A percentile compares a stretch with the other conserved stretches of the same genome.
Evolutionary conservation across 768 basidiomycete genomes (phyloP).

Genomic region (Kwoniella mangroviensis): DNA sequence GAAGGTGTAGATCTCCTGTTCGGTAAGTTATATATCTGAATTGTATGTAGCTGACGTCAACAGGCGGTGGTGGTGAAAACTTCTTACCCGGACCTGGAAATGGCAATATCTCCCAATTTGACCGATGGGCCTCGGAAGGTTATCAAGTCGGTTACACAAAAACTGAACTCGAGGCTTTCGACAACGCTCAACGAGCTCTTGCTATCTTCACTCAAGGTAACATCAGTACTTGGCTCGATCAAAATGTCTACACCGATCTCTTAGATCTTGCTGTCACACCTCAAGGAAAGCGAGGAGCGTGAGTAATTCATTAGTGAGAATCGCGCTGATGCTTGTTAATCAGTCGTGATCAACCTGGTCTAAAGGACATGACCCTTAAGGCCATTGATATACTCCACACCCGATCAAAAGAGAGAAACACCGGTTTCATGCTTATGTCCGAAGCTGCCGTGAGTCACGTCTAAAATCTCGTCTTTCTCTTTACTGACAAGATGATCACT

Average conservation of each 20-base stretch:
- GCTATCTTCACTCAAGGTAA: constrained; percentile 57
- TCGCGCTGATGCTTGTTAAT: not conserved
- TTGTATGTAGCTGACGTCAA: not conserved
- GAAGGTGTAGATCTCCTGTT: constrained; percentile 50
- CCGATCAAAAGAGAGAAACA: constrained; percentile 51
- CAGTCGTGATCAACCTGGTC: constrained; percentile 56
- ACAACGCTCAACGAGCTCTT: constrained; percentile 52
- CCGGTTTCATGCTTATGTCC: constrained; percentile 58
- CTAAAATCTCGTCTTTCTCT: constrained; percentile 21
- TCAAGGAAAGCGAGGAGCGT: constrained; percentile 34
- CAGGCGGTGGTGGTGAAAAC: constrained; percentile 55
- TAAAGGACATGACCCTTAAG: constrained; percentile 60
- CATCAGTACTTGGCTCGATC: constrained; percentile 59
- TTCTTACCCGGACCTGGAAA: constrained; percentile 51
- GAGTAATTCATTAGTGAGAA: not conserved
- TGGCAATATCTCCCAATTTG: constrained; percentile 40
- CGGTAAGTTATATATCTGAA: constrained; percentile 24
- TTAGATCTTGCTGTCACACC: constrained; percentile 34
- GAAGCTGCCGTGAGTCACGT: constrained; percentile 55
- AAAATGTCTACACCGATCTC: constrained; percentile 53
- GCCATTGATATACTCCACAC: constrained; percentile 58
- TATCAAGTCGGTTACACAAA: constrained; percentile 57
- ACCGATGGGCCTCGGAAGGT: constrained; percentile 48
- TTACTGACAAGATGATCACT: no score
- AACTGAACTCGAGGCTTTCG: constrained; percentile 49